Percentiles rank a stretch among this genome's conserved stretches.
Evolutionary conservation across 371 early-diverging fungal genomes (phyloP).

Genomic region (Dinochytrium kinnereticum): DNA sequence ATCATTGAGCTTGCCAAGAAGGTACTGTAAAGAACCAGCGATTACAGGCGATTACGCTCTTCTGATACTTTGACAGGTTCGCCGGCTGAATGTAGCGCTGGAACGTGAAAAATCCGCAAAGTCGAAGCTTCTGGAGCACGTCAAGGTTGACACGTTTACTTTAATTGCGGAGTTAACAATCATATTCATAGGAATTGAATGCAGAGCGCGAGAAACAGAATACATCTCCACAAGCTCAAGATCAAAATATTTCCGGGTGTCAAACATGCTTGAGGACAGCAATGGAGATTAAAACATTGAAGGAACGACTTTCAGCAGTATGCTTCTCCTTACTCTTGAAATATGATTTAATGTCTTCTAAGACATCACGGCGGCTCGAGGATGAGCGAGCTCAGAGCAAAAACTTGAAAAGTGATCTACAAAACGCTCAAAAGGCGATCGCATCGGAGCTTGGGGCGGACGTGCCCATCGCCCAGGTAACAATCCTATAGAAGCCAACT

Average conservation of each 20-base stretch:
- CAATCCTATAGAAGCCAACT: neutral
- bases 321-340: neutral
- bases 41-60: no score
- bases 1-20: constrained; percentile 48
- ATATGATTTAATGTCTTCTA: neutral
- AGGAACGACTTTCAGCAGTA: constrained; percentile 34
- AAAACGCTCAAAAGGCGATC: constrained; percentile 33
- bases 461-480: constrained; percentile 24
- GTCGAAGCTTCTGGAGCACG: constrained; percentile 20
- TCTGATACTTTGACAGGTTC: constrained; percentile 12
- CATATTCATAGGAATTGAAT: constrained; percentile 6
- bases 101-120: constrained; percentile 36
- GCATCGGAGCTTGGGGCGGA: constrained; percentile 44
- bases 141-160: constrained; percentile 25
- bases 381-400: constrained; percentile 45
- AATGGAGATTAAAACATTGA: constrained; percentile 27
- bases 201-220: neutral
- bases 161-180: neutral
- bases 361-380: constrained; percentile 39
- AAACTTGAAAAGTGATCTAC: constrained; percentile 31
- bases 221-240: neutral
- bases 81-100: constrained; percentile 40
- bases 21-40: constrained; percentile 4
- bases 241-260: neutral
- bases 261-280: neutral